Percentiles rank a stretch among this genome's conserved stretches.
phyloP scores from a whole-genome alignment of 305 asterid species.

The Solanum hybrid region DNA sequence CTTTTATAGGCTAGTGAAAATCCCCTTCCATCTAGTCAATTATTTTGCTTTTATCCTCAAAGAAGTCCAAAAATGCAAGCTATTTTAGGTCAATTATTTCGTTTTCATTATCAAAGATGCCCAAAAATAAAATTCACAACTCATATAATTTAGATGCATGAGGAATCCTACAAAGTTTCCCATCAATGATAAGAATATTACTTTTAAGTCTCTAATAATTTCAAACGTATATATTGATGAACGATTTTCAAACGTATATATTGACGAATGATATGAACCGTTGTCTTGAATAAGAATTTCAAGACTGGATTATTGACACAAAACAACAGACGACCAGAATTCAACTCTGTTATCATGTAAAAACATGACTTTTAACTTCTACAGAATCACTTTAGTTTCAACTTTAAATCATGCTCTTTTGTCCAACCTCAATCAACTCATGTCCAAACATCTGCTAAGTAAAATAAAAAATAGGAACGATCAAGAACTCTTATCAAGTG shows the following conservation, averaged over 20 bases:
- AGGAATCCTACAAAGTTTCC: neutral
- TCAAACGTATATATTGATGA: neutral
- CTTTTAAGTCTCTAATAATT: neutral
- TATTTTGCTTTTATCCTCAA: neutral
- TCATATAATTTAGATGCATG: neutral
- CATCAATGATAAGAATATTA: neutral
- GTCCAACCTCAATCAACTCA: neutral
- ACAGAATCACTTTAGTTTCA: neutral
- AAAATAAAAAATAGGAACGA: neutral
- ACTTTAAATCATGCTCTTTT: neutral
- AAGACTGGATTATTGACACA: neutral
- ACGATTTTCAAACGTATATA: no score
- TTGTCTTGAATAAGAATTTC: neutral
- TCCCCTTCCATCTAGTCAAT: neutral
- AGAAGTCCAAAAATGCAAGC: neutral
- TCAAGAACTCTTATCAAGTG: neutral
- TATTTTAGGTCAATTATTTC: neutral
- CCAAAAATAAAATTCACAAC: neutral
- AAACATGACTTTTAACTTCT: neutral
- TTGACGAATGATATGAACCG: neutral
- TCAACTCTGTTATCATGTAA: neutral
- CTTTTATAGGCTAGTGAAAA: neutral
- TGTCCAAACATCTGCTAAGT: neutral
- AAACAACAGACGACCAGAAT: neutral
- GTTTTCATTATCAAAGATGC: neutral